Percentiles rank a stretch among this genome's conserved stretches.
Conservation (phyloP, 305 asterid genomes). For the Rubia balearica region DNA sequence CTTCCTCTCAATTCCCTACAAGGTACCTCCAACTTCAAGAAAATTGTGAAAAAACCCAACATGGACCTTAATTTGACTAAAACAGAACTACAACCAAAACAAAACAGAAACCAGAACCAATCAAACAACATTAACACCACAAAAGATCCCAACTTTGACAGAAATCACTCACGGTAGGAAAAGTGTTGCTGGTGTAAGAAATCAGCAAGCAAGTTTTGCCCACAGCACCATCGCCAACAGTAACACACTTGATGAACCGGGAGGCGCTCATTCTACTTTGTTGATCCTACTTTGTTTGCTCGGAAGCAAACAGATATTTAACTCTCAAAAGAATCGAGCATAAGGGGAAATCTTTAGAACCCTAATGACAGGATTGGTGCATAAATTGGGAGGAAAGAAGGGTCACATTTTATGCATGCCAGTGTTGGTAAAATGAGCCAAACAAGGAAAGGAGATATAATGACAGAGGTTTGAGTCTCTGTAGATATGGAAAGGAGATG, state of each 20-base stretch:
- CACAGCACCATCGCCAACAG: slow-evolving; percentile 84
- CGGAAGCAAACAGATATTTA: slow-evolving; percentile 1
- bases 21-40: too few relatives aligned
- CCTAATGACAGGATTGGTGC: not conserved
- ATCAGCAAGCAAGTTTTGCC: slow-evolving; percentile 80
- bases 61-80: too few relatives aligned
- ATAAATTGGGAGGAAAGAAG: slow-evolving; percentile 1
- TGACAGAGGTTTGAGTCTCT: not conserved
- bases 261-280: slow-evolving; percentile 52
- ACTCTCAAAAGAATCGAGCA: slow-evolving; percentile 3
- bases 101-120: not conserved
- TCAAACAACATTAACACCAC: not conserved
- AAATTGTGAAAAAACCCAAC: too few relatives aligned
- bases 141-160: slow-evolving; percentile 2
- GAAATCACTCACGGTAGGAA: slow-evolving; percentile 48
- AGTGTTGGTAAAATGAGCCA: slow-evolving; percentile 12
- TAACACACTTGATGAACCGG: slow-evolving; percentile 73
- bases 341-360: slow-evolving; percentile 8
- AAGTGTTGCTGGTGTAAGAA: slow-evolving; percentile 83
- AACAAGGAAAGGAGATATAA: not conserved
- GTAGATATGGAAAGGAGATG: not conserved
- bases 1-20: too few relatives aligned
- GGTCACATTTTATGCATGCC: slow-evolving; percentile 21
- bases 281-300: not conserved
- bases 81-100: not conserved